Evolutionary conservation across 2,329 filamentous ascomycete genomes (phyloP).

Genomic region (Alternaria panax): DNA sequence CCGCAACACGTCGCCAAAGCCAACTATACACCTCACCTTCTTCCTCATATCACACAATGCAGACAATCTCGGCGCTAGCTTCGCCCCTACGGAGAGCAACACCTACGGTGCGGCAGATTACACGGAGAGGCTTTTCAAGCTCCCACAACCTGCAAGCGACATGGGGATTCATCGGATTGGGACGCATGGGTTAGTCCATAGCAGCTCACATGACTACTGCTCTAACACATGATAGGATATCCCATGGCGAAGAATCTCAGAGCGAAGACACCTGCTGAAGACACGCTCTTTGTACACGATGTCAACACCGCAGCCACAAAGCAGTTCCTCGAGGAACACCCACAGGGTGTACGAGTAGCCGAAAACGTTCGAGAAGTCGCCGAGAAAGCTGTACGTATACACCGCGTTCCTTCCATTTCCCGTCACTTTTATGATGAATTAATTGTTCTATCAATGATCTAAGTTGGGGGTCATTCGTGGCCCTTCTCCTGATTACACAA

Average conservation of each 20-base stretch:
- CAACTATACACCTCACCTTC: slow-evolving; percentile 25
- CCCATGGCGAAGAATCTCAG: slow-evolving; percentile 77
- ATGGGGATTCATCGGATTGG: slow-evolving; percentile 61
- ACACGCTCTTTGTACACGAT: slow-evolving; percentile 71
- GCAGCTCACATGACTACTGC: slow-evolving; percentile 29
- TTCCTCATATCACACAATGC: slow-evolving; percentile 35
- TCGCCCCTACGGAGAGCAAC: slow-evolving; percentile 37
- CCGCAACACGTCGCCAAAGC: slow-evolving; percentile 27
- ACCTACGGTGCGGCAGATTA: slow-evolving; percentile 26
- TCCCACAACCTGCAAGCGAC: slow-evolving; percentile 51
- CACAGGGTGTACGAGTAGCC: slow-evolving; percentile 63
- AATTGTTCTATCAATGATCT: slow-evolving; percentile 70
- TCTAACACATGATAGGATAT: slow-evolving; percentile 61
- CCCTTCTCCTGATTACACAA: slow-evolving; percentile 67
- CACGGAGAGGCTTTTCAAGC: slow-evolving; percentile 55
- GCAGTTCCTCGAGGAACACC: slow-evolving; percentile 65
- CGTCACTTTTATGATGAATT: slow-evolving; percentile 58
- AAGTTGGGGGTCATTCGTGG: slow-evolving; percentile 70
- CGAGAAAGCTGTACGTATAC: slow-evolving; percentile 68
- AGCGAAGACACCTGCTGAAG: slow-evolving; percentile 68
- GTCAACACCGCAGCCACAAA: slow-evolving; percentile 65
- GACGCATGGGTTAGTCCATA: slow-evolving; percentile 56
- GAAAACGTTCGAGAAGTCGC: slow-evolving; percentile 67
- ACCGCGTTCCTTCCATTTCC: slow-evolving; percentile 4
- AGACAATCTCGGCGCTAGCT: slow-evolving; percentile 36